These are phyloP conservation scores for Cystobasidiopsis lactophilus DNA, from an alignment of 768 basidiomycete genomes.

Conservation along the genomic window DNA sequence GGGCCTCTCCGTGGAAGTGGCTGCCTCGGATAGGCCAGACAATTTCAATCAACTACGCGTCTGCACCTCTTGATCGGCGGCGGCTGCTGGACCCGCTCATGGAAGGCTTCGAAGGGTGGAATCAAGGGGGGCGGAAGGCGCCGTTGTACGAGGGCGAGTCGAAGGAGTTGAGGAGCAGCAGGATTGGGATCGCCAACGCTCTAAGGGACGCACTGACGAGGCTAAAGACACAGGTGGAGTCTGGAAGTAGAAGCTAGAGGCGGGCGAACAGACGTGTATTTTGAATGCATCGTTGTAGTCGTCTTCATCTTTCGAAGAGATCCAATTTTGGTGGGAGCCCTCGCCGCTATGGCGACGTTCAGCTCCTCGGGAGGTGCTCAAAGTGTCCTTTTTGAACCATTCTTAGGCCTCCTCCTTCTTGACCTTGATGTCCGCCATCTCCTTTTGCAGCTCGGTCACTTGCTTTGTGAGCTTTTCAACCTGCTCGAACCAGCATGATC, in stretches of 20 bases:
- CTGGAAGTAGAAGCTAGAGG: no score
- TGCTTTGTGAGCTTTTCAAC: conserved; percentile 17
- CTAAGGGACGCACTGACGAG: conserved; percentile 4
- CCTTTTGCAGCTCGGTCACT: conserved; percentile 18
- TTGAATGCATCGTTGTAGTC: no score
- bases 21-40: conserved; percentile 4
- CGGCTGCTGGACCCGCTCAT: neutral
- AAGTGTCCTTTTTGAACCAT: no score
- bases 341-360: no score
- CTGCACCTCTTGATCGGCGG: conserved; percentile 1
- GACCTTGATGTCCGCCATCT: conserved; percentile 4
- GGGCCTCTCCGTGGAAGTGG: conserved; percentile 2
- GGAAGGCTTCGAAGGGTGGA: neutral
- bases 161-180: neutral
- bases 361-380: no score
- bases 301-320: no score
- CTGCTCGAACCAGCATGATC: no score
- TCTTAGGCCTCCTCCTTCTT: conserved; percentile 4
- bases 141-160: conserved; percentile 5
- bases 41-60: neutral
- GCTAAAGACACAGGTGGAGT: neutral
- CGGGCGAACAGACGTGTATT: no score
- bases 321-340: no score
- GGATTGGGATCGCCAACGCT: conserved; percentile 5
- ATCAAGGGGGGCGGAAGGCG: neutral